Conservation (phyloP, 2,329 filamentous ascomycete genomes). For the Aspergillus ruber region DNA sequence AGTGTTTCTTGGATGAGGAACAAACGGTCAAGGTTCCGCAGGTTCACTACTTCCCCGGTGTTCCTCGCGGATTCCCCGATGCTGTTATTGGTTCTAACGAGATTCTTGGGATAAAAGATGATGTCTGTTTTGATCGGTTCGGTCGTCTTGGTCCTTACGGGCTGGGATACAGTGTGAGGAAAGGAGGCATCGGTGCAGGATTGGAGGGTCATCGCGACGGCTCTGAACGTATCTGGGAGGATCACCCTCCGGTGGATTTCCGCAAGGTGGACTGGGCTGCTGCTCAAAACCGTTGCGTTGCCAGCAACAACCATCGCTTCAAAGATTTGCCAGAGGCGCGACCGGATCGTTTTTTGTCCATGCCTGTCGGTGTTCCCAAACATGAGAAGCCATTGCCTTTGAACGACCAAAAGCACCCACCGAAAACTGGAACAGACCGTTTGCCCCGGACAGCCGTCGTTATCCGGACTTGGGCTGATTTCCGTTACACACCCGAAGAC, state of each 20-base stretch:
- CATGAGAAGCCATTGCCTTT: slow-evolving; percentile 10
- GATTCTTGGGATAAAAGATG: slow-evolving; percentile 67
- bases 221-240: slow-evolving; percentile 70
- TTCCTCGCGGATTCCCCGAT: slow-evolving; percentile 77
- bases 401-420: slow-evolving; percentile 14
- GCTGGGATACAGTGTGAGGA: slow-evolving; percentile 71
- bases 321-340: slow-evolving; percentile 31
- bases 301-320: slow-evolving; percentile 66
- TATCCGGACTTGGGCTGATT: slow-evolving; percentile 73
- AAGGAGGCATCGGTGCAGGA: slow-evolving; percentile 77
- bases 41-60: slow-evolving; percentile 67
- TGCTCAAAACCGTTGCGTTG: slow-evolving; percentile 66
- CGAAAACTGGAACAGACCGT: slow-evolving; percentile 16
- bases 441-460: slow-evolving; percentile 64
- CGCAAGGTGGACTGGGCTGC: slow-evolving; percentile 71
- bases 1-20: slow-evolving; percentile 71
- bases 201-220: slow-evolving; percentile 78
- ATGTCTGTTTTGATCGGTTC: slow-evolving; percentile 89
- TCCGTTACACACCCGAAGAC: slow-evolving; percentile 69
- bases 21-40: slow-evolving; percentile 59
- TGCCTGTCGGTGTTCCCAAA: slow-evolving; percentile 23
- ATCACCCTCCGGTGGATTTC: slow-evolving; percentile 68
- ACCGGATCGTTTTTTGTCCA: slow-evolving; percentile 28
- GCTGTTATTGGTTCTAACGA: slow-evolving; percentile 83
- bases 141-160: slow-evolving; percentile 86